These are phyloP conservation scores for Nepenthes alata DNA, from an alignment of 179 eudicot species.

Conservation along the genomic window DNA sequence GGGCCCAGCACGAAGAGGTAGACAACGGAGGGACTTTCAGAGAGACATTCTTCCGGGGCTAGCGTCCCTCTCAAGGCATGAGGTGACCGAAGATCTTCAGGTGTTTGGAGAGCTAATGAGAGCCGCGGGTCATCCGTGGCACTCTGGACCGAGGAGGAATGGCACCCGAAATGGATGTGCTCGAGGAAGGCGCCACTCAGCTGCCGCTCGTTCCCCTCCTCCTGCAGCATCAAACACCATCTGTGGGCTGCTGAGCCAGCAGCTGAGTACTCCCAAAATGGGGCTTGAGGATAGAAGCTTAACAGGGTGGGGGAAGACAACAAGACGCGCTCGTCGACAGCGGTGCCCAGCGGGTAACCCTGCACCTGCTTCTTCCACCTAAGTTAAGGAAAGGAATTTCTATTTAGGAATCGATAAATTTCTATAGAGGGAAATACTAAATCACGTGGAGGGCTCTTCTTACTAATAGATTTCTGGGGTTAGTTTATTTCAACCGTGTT, in stretches of 20 bases:
- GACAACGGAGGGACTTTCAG: conserved; percentile 71
- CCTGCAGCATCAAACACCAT: background rate
- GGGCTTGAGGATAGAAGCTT: conserved; percentile 59
- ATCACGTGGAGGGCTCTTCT: background rate
- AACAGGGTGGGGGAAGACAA: conserved; percentile 88
- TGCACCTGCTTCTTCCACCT: conserved; percentile 26
- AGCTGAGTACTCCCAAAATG: conserved; percentile 20
- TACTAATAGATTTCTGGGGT: background rate
- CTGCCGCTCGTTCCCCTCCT: conserved; percentile 13
- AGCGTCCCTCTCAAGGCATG: conserved; percentile 67
- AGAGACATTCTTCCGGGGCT: conserved; percentile 89
- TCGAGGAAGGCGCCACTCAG: conserved; percentile 41
- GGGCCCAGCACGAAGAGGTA: conserved; percentile 67
- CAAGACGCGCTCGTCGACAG: conserved; percentile 81
- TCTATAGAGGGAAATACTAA: background rate
- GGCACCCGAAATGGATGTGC: conserved; percentile 42
- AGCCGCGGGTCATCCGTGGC: conserved; percentile 74
- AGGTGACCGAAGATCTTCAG: conserved; percentile 88
- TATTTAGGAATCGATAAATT: background rate
- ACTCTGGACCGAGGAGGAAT: conserved; percentile 47
- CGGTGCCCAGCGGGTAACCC: conserved; percentile 64
- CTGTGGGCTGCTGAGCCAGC: conserved; percentile 26
- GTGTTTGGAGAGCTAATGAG: conserved; percentile 77
- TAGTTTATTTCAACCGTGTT: no score
- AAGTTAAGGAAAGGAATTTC: conserved; percentile 2